Evolutionary conservation across 1,284 basidiomycete genomes (phyloP), one percentile per base, ranked within the genome.

Genomic region (Takashimella koratensis): DNA sequence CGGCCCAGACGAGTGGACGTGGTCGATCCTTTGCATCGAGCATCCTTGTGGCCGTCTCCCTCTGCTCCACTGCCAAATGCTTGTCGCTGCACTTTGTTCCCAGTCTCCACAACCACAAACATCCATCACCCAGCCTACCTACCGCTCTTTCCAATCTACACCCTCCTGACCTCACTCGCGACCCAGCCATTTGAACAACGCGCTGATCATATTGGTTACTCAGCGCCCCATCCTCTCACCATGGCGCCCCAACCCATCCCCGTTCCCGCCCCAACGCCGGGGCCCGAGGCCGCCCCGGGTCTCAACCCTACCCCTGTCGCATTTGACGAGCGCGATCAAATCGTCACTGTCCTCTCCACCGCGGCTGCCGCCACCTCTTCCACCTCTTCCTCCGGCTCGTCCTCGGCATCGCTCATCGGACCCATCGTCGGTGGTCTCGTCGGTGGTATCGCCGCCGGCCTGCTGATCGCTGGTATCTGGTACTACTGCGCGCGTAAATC

Each of bases 361-460:
- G 43, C 52, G n/a, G 24, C 39, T 4, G 22, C 42, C 10, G 48
- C 26, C 8, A 47, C 24, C 16, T 25, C 47, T 12, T 43, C 53
- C 1, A 21, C 39, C 20, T 19, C 48, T 5, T 30, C 48, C 4
- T 20, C 39, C 4, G 5, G n/a, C 21, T 42, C 48, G 6, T 49
- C 48, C 3, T 21, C 48, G 5, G 41, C 45, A 21, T 36, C 45
- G 19, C 40, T 39, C 20, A 21, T 59, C 27, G 65, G 58, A 1
- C 57, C 66, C 5, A 62, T 67, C 20, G 60, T 64, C 5, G 66
- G 66, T n/a, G 66, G 64, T 16, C 59, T 67, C 8, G 46, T 67
- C 8, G 66, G 62, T 24, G 66, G 66, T 6, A 53, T 67, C 26
- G 62, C 48, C 2, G 64, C 54, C 3, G 66, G 64, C 11, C 47